Evolutionary conservation across 2,329 filamentous ascomycete species (phyloP).

Genomic region (Colletotrichum ledebouriae): DNA sequence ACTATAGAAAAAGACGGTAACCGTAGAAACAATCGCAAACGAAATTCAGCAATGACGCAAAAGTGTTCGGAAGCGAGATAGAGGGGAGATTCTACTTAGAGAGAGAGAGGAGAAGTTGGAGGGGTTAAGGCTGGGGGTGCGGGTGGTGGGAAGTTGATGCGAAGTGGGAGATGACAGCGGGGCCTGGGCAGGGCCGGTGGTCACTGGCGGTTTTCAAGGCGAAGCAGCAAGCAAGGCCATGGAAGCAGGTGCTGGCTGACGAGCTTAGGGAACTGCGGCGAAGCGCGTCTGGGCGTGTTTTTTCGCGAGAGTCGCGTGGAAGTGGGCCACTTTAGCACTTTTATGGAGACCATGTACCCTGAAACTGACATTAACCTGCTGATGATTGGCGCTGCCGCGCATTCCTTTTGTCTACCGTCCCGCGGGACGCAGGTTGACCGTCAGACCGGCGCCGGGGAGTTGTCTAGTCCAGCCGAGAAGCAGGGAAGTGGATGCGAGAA

Average conservation of each 20-base stretch:
- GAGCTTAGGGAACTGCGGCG: constrained; percentile 14
- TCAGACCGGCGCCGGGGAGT: background rate
- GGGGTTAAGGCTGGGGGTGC: background rate
- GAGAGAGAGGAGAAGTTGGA: background rate
- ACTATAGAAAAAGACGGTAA: constrained; percentile 14
- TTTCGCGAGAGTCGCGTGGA: constrained; percentile 37
- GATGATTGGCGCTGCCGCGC: constrained; percentile 28
- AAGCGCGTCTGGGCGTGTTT: constrained; percentile 40
- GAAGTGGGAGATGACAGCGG: constrained; percentile 12
- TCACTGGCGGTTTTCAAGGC: constrained; percentile 27
- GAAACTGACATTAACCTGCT: constrained; percentile 32
- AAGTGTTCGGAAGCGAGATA: constrained; percentile 20
- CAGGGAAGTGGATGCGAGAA: constrained; percentile 1
- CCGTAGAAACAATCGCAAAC: constrained; percentile 37
- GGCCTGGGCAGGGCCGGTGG: constrained; percentile 10
- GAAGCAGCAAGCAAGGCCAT: constrained; percentile 13
- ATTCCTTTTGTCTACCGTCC: constrained; percentile 2
- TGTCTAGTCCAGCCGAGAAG: background rate
- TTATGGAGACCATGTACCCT: constrained; percentile 19
- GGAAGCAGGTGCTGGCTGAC: constrained; percentile 9
- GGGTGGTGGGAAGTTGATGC: constrained; percentile 15
- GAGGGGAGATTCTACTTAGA: constrained; percentile 3
- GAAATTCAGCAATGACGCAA: constrained; percentile 27
- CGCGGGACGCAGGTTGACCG: background rate
- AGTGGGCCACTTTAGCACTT: constrained; percentile 20